Base-by-base conservation (phyloP, 139 green algal genomes). In the Chlamydomonas sp. region DNA sequence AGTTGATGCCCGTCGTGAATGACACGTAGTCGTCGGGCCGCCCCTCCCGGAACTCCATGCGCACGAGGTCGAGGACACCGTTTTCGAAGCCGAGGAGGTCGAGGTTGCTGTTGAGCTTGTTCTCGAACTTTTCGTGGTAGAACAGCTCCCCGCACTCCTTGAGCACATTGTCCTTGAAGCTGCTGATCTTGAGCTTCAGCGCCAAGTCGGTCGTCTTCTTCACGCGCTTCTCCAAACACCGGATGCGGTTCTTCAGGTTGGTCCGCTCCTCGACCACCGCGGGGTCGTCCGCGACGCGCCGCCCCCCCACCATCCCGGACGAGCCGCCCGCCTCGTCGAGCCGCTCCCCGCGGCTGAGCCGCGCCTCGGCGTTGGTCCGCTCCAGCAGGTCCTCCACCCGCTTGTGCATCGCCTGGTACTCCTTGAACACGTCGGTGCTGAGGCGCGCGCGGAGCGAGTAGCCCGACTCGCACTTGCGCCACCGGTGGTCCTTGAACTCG, bases 81-180 rank as follows among this genome's bases (percentile, higher is more conserved):
- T 78, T 78, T 22, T 70, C 58, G 48, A 78, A 78, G 2, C 65
- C 65, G 20, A 78, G 6, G 22, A 78, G 49, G 5, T 72, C 2
- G 2, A 29, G 2, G 6, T 48, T 58, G 37, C 30, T 67, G 58
- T 78, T 66, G 2, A 78, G 59, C 33, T 59, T 58, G 3, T 71
- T 24, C 26, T 71, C 34, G n/a, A 74, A 74, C 20, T 54, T 5
- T 1, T 3, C 29, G 16, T 69, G 28, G 62, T 61, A 50, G 6
- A 76, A 68, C 8, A 67, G 8, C 26, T 61, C 60, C 2, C 2
- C 1, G 35, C 62, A 72, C 49, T 76, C 71, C 35, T 54, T 49
- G 20, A 76, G 24, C 16, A 76, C 49, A 49, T 60, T 54, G 2
- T 49, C 49, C 48, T 76, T 76, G 71, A 68, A 76, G 5, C n/a